Percentiles rank a stretch among this genome's conserved stretches.
These are phyloP conservation scores for Blastomyces emzantsi DNA, from an alignment of 2,329 filamentous ascomycete genomes.

Conservation along the genomic window DNA sequence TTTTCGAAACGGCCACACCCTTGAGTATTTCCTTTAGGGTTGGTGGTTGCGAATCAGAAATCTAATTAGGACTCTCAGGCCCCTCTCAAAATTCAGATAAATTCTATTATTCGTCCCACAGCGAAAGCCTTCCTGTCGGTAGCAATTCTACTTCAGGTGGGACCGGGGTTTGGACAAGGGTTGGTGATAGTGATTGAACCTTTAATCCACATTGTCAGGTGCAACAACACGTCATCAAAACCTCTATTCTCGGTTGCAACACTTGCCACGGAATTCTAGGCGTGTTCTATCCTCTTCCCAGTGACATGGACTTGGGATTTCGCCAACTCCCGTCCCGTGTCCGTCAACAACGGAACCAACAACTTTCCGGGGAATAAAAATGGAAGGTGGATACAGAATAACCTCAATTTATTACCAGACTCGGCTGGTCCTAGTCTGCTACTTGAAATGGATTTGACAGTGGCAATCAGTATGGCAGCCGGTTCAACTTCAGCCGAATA, in stretches of 20 bases:
- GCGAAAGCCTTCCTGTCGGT: not conserved
- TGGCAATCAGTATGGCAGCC: not conserved
- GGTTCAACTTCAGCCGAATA: not conserved
- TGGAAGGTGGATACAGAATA: not conserved
- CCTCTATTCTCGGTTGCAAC: slow-evolving; percentile 3
- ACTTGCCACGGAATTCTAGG: slow-evolving; percentile 1
- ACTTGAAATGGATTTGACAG: not conserved
- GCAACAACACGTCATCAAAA: slow-evolving; percentile 10
- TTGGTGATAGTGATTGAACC: not conserved
- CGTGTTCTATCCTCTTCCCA: slow-evolving; percentile 13
- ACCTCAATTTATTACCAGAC: not conserved
- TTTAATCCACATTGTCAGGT: not conserved
- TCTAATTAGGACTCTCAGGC: not conserved
- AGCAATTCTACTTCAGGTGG: not conserved
- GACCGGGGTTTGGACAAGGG: not conserved
- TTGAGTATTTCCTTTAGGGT: not conserved
- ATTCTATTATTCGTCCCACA: not conserved
- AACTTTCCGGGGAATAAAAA: not conserved
- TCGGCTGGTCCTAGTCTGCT: not conserved
- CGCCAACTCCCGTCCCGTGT: slow-evolving; percentile 8
- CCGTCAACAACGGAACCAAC: not conserved
- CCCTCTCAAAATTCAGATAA: not conserved
- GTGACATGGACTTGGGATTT: slow-evolving; percentile 15
- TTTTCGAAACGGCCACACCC: not conserved
- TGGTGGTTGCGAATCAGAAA: not conserved